Base-by-base conservation (phyloP, 441 rosid genomes). In the Populus trichocarpa region DNA sequence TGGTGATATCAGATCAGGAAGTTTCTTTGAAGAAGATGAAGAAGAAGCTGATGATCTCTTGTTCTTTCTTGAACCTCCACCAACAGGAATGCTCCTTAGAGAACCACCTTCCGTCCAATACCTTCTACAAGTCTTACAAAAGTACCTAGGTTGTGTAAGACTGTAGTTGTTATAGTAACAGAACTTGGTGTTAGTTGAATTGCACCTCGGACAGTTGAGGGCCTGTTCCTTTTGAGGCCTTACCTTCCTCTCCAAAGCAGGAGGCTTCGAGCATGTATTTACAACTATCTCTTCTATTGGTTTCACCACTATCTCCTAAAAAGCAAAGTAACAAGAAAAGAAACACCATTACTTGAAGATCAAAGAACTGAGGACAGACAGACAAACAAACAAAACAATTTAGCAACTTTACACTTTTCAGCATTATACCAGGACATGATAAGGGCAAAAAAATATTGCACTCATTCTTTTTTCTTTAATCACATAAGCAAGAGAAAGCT, bases 61-160 rank as follows among this genome's bases (percentile, higher is more conserved):
- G 88, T 92, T 96, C 94, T 94, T 93, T 70, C 99, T 81, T 63
- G 95, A 83, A 68, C 93, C 97, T 14, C 99, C 98, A 5, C 99
- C 99, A 28, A 96, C 93, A n/a, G 99, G 99, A 76, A 96, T 93
- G 79, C 91, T 96, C 67, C 97, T 82, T 2, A 93, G 90, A 46
- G 98, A 92, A 2, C 99, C 99, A 42, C 99, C 99, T 80, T 90
- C 92, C 40, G 99, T 95, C 99, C 99, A 95, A 66, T 95, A 95
- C 86, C 99, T 89, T 82, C 93, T 81, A 65, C 99, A 93, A 69
- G 92, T 89, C 85, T 96, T 96, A 85, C 99, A 96, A 74, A 92
- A 91, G 86, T 93, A 96, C 77, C 99, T 89, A 5, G 99, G 99
- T 72, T 96, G 99, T 10, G 97, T 89, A 75, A 96, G 90, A 74